phyloP scores from a whole-genome alignment of 2,329 filamentous ascomycete species.

The Calonectria montana region DNA sequence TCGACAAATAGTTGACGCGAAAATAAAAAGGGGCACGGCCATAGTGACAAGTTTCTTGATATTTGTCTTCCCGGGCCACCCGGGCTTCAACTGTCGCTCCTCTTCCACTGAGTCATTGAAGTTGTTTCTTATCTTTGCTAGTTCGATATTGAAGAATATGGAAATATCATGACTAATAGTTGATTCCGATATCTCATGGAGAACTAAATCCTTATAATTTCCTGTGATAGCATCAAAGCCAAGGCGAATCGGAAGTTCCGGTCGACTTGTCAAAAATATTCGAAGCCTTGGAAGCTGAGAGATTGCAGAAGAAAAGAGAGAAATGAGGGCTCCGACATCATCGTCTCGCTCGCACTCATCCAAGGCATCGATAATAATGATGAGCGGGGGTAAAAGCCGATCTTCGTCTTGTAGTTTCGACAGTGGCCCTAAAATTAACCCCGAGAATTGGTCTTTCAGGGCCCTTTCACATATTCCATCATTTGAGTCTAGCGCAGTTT shows the following conservation, averaged over 20 bases:
- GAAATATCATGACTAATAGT: background rate
- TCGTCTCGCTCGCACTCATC: constrained; percentile 45
- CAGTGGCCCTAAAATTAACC: constrained; percentile 50
- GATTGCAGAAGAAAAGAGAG: background rate
- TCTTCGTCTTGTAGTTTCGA: background rate
- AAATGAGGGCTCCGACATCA: constrained; percentile 40
- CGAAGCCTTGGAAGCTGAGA: constrained; percentile 40
- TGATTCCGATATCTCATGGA: background rate
- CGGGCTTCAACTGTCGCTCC: background rate
- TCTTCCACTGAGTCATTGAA: background rate
- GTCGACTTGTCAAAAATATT: constrained; percentile 42
- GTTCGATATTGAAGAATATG: background rate
- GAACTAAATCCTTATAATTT: background rate
- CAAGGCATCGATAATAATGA: constrained; percentile 49
- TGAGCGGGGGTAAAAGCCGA: constrained; percentile 29
- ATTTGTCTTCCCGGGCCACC: background rate
- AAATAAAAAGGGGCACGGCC: background rate
- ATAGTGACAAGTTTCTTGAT: background rate
- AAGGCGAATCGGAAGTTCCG: background rate
- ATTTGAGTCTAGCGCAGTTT: constrained; percentile 45
- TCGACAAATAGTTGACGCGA: background rate
- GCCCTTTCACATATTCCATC: constrained; percentile 43
- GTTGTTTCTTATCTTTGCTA: background rate
- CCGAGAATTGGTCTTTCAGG: constrained; percentile 53
- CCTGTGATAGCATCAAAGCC: background rate